Base-by-base conservation (phyloP, 805 yeast genomes). In the Starmera dryadoides region DNA sequence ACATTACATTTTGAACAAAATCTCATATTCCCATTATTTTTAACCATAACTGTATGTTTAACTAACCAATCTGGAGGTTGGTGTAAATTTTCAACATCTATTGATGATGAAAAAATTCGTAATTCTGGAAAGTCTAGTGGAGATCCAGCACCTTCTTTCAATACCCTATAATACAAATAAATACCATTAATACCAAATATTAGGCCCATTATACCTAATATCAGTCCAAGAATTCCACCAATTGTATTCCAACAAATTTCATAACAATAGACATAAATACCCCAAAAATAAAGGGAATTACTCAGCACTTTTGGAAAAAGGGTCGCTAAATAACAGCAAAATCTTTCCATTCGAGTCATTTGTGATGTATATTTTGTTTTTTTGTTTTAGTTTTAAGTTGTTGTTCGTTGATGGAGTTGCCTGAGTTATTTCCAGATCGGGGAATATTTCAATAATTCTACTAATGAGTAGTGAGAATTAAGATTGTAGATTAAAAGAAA, bases 1-100 rank as follows among this genome's bases (percentile, higher is more conserved):
- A 68, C 69, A 22, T 70, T 47, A 56, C 96, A 87, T 48, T 81
- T 83, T 38, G 67, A 62, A 52, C 96, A 86, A 46, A 63, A 73
- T 59, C 94, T 63, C 60, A 74, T 73, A 42, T 84, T 69, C 41
- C 89, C 86, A 59, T 82, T 71, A 45, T 68, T 58, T 44, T 71
- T 73, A 31, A 73, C 61, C 32, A 68, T 70, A 1, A 71, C 54
- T 0, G 74, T 70, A 40, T 60, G 65, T 51, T 55, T 58, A 18
- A 52, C 48, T 20, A 69, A 60, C 46, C 56, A 58, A 28, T 56
- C 58, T 4, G 79, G 79, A 6, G 78, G 78, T 9, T 55, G 48
- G 52, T 59, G 10, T 20, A 53, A 60, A 20, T 48, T 55, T 28
- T 45, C 47, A n/a, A 60, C 10, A 42, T 55, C 50, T 4, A 44